Conservation (phyloP, 148 eudicot species). For the Beta vulgaris region DNA sequence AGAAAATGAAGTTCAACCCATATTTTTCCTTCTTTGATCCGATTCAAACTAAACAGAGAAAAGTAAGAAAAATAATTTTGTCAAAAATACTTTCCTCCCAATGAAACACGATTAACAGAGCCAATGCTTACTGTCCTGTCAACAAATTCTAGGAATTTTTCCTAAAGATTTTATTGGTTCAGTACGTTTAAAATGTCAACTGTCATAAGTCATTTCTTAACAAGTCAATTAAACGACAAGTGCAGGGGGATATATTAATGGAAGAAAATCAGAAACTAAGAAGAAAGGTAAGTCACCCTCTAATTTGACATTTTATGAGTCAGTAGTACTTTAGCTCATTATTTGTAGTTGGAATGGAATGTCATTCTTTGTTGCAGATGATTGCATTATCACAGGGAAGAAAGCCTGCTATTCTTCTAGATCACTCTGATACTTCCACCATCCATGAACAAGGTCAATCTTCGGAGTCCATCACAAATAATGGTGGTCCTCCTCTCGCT, state of each 20-base stretch:
- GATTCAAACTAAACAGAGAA: no score
- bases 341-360: not conserved
- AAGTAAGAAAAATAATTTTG: no score
- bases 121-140: no score
- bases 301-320: not conserved
- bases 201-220: not conserved
- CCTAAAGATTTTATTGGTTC: no score
- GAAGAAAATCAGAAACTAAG: slow-evolving; percentile 53
- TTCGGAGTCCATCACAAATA: slow-evolving; percentile 39
- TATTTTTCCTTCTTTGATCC: no score
- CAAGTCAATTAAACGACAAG: not conserved
- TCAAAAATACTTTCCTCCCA: no score
- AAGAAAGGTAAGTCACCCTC: slow-evolving; percentile 33
- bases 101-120: no score
- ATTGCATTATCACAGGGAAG: slow-evolving; percentile 29
- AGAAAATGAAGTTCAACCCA: no score
- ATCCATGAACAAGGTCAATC: slow-evolving; percentile 44
- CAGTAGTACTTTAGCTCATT: not conserved
- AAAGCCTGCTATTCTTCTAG: slow-evolving; percentile 3
- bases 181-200: no score
- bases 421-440: slow-evolving; percentile 10
- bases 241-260: slow-evolving; percentile 45
- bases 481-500: slow-evolving; percentile 38
- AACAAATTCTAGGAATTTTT: no score
- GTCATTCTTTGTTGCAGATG: slow-evolving; percentile 33